phyloP scores from a whole-genome alignment of 371 early-diverging fungal genomes.

The Saksenaea vasiformis region DNA sequence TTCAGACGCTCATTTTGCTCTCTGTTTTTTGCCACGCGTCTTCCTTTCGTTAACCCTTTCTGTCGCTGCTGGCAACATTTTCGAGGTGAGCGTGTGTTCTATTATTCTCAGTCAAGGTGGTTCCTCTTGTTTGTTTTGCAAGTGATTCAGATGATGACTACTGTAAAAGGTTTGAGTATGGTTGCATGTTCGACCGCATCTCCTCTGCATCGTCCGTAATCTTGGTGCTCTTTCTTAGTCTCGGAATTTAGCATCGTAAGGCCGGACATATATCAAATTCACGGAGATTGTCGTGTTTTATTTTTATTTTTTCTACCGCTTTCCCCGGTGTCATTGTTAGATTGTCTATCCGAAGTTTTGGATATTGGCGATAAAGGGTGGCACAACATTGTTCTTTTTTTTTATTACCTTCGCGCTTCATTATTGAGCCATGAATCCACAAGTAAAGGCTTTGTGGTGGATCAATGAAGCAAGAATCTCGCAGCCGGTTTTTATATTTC shows the following conservation, averaged over 20 bases:
- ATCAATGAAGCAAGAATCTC: background rate
- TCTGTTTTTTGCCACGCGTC: background rate
- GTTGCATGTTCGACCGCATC: background rate
- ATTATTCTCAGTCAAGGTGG: background rate
- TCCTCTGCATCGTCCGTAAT: slow-evolving; percentile 39
- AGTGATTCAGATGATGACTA: background rate
- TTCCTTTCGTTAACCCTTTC: background rate
- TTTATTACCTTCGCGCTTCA: slow-evolving; percentile 13
- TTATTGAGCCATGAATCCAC: slow-evolving; percentile 29
- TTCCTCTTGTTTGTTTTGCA: background rate
- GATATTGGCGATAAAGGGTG: slow-evolving; percentile 49
- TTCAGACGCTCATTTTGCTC: background rate
- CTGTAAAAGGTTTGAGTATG: slow-evolving; percentile 36
- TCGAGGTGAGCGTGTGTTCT: background rate
- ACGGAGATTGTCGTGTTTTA: background rate
- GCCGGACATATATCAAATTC: slow-evolving; percentile 48
- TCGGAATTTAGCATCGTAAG: slow-evolving; percentile 43
- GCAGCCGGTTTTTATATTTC: background rate
- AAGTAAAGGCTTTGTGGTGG: slow-evolving; percentile 11
- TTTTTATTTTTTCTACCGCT: no score
- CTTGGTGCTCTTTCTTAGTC: slow-evolving; percentile 41
- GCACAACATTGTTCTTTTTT: slow-evolving; percentile 24
- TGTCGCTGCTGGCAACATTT: background rate
- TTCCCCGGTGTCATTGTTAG: slow-evolving; percentile 35
- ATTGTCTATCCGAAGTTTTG: slow-evolving; percentile 26